A percentile compares a stretch with the other conserved stretches of the same genome.
phyloP scores from a whole-genome alignment of 2,329 filamentous ascomycete species.

The Claviceps sp. region DNA sequence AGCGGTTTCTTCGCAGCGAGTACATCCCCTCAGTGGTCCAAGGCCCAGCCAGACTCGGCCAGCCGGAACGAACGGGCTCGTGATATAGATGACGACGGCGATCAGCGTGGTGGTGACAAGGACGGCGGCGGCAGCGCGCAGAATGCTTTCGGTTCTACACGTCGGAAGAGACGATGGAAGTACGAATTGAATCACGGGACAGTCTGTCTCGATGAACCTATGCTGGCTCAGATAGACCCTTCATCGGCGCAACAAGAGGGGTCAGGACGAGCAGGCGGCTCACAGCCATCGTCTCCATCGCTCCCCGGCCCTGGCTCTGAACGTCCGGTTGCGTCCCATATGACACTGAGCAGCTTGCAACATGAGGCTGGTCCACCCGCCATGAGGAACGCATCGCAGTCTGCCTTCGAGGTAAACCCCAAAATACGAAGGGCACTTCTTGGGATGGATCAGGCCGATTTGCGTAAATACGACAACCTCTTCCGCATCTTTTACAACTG shows the following conservation, averaged over 20 bases:
- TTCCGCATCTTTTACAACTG: conserved; percentile 35
- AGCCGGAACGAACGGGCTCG: no score
- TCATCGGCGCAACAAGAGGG: no score
- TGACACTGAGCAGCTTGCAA: conserved; percentile 3
- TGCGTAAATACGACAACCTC: conserved; percentile 89
- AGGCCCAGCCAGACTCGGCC: no score
- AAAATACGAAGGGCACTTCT: no score
- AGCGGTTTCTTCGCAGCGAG: no score
- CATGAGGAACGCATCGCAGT: conserved; percentile 30
- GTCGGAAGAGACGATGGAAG: conserved; percentile 51
- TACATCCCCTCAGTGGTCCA: conserved; percentile 57
- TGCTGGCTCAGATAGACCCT: no score
- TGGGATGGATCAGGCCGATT: conserved; percentile 49
- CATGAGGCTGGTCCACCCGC: conserved; percentile 25
- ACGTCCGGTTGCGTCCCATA: conserved; percentile 5
- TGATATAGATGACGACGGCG: neutral
- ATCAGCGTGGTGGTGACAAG: neutral
- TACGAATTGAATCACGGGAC: conserved; percentile 75
- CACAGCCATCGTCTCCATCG: no score
- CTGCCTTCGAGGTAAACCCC: no score
- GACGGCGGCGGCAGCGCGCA: no score
- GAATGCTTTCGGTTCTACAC: neutral
- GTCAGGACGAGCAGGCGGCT: no score
- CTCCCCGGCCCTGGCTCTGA: conserved; percentile 21
- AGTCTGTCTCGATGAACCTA: conserved; percentile 33